Base-by-base conservation (phyloP, 306 rosid species). In the Prunus davidiana region DNA sequence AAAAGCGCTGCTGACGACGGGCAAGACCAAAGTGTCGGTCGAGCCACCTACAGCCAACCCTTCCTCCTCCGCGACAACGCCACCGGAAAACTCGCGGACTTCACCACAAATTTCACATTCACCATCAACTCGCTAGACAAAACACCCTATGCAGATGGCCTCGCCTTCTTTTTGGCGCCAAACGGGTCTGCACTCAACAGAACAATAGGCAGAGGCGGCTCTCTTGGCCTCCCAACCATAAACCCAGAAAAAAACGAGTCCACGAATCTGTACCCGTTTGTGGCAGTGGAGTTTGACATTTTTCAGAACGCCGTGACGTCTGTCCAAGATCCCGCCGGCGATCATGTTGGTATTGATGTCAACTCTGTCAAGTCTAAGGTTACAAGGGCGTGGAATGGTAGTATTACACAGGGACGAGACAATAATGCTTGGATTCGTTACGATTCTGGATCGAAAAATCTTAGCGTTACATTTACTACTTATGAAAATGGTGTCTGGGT, bases 221-320 rank as follows among this genome's bases (percentile, higher is more conserved):
- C 79, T 38, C 81, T 85, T 27, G 89, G 91, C 32, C 81, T 85
- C 14, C 56, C 84, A 18, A 73, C 34, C 27, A 58, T 41, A 0
- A 18, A 69, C 46, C 55, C 2, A 3, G 6, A 32, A 28, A 28
- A 28, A 28, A 28, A 28, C 30, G 30, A 28, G 30, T 28, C 30
- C 30, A 71, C 25, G 2, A 51, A 74, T 75, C 56, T 2, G 18
- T 69, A 16, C 62, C 74, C 69, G 8, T 83, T 86, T 80, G 85
- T 82, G n/a, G 87, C 81, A 0, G 83, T 83, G 60, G 89, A 86
- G 70, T 87, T 84, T 74, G 90, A 87, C 67, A 87, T 79, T 55
- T 76, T 0, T 8, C 0, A 0, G 2, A 73, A 73, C 2, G 0
- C 0, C 0, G 0, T 0, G 1, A 8, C 24, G 1, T 69, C 10